These are phyloP conservation scores for Aspergillus biplanus DNA, from an alignment of 495 filamentous ascomycete species.

Conservation along the genomic window DNA sequence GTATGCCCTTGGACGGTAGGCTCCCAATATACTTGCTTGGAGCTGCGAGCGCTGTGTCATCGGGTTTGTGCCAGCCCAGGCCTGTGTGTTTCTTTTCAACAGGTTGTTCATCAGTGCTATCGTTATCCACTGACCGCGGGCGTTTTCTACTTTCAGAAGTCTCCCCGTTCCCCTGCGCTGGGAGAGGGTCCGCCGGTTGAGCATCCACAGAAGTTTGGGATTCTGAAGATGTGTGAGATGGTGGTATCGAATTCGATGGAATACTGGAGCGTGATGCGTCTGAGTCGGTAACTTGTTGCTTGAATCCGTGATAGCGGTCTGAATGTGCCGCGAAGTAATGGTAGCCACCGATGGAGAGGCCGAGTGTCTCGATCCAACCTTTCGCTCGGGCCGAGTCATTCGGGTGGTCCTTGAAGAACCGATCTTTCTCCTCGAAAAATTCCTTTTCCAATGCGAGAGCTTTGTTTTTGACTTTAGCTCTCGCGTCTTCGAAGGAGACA, in stretches of 20 bases:
- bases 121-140: neutral
- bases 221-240: neutral
- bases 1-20: neutral
- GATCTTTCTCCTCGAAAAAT: neutral
- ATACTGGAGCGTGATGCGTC: neutral
- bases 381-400: neutral
- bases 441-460: neutral
- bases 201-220: neutral
- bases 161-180: neutral
- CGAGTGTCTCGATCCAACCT: neutral
- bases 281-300: neutral
- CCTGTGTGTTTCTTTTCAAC: neutral
- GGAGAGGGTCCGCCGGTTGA: neutral
- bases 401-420: neutral
- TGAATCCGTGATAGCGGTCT: neutral
- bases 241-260: neutral
- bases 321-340: neutral
- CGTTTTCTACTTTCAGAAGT: neutral
- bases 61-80: neutral
- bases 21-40: neutral
- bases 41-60: neutral
- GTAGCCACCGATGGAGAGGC: neutral
- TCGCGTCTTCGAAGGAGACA: neutral
- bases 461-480: neutral
- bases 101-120: neutral